Evolutionary conservation across 768 basidiomycete species (phyloP).

Genomic region (Mycena vulgaris): DNA sequence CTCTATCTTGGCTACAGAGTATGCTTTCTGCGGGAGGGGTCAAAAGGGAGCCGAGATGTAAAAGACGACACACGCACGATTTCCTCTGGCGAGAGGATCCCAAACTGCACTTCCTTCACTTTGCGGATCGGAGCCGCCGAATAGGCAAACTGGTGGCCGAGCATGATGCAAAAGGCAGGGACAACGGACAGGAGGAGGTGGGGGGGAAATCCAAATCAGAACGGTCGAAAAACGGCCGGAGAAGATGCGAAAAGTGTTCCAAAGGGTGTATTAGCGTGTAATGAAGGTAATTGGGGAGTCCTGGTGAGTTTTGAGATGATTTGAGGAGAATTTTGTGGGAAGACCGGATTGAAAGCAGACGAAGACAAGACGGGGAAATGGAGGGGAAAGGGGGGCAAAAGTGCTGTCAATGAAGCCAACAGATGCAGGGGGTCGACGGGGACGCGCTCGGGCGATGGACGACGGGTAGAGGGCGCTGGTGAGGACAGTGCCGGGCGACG

Average conservation of each 20-base stretch:
- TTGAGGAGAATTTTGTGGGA: constrained; percentile 31
- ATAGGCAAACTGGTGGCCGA: constrained; percentile 92
- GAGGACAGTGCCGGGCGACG: constrained; percentile 10
- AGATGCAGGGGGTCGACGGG: constrained; percentile 27
- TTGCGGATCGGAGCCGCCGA: constrained; percentile 96
- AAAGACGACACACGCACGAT: constrained; percentile 75
- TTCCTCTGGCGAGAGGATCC: constrained; percentile 98
- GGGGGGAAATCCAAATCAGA: constrained; percentile 28
- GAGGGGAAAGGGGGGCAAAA: constrained; percentile 5
- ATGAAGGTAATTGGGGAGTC: constrained; percentile 23
- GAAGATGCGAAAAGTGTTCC: constrained; percentile 34
- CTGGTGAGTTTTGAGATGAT: constrained; percentile 36
- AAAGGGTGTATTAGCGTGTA: constrained; percentile 36
- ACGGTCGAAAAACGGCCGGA: constrained; percentile 28
- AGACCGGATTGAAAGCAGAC: constrained; percentile 25
- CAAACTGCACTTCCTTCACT: constrained; percentile 98
- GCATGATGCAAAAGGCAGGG: constrained; percentile 63
- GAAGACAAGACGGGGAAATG: constrained; percentile 14
- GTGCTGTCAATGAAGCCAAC: constrained; percentile 41
- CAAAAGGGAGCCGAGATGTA: constrained; percentile 31
- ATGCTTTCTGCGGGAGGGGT: constrained; percentile 85
- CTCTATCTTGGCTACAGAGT: constrained; percentile 98
- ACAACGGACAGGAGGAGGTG: constrained; percentile 30
- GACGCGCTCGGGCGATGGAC: constrained; percentile 31
- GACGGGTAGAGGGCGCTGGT: constrained; percentile 17